A percentile compares a stretch with the other conserved stretches of the same genome.
Conservation (phyloP, 2,329 filamentous ascomycete species). For the Colletotrichum viniferum region DNA sequence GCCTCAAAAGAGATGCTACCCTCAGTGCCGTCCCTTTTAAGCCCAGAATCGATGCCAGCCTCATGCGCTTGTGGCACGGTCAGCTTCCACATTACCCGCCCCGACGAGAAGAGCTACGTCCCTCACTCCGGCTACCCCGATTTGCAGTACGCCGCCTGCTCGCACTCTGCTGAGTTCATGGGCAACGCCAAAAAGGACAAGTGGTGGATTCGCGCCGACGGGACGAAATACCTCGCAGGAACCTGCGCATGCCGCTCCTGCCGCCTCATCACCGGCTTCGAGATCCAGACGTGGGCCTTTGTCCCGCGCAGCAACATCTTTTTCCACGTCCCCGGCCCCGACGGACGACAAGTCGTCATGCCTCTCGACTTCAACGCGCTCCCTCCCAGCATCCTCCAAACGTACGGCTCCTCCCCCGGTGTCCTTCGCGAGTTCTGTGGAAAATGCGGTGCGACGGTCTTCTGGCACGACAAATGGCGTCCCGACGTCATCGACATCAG, state of each 20-base stretch:
- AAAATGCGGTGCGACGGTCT: conserved; percentile 66
- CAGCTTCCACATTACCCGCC: conserved; percentile 60
- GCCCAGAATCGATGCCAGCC: conserved; percentile 23
- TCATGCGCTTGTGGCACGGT: conserved; percentile 40
- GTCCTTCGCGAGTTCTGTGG: conserved; percentile 66
- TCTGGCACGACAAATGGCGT: conserved; percentile 61
- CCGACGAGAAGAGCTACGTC: conserved; percentile 47
- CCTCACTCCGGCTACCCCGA: conserved; percentile 57
- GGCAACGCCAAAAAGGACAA: conserved; percentile 54
- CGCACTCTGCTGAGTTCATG: conserved; percentile 12
- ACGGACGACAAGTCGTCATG: neutral
- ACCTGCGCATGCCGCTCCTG: conserved; percentile 68
- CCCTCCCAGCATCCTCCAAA: conserved; percentile 46
- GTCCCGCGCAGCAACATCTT: conserved; percentile 63
- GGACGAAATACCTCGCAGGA: conserved; percentile 61
- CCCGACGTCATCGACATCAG: conserved; percentile 67
- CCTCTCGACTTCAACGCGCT: conserved; percentile 41
- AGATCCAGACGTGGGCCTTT: conserved; percentile 71
- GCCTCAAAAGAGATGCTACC: neutral
- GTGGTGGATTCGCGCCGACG: conserved; percentile 61
- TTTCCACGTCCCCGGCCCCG: conserved; percentile 33
- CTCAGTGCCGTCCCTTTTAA: neutral
- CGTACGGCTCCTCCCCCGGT: conserved; percentile 57
- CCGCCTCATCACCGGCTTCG: conserved; percentile 63
- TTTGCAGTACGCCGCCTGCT: neutral